A percentile compares a stretch with the other conserved stretches of the same genome.
phyloP scores from a whole-genome alignment of 176 grass and related monocot species.

The Saccharum officinarum region DNA sequence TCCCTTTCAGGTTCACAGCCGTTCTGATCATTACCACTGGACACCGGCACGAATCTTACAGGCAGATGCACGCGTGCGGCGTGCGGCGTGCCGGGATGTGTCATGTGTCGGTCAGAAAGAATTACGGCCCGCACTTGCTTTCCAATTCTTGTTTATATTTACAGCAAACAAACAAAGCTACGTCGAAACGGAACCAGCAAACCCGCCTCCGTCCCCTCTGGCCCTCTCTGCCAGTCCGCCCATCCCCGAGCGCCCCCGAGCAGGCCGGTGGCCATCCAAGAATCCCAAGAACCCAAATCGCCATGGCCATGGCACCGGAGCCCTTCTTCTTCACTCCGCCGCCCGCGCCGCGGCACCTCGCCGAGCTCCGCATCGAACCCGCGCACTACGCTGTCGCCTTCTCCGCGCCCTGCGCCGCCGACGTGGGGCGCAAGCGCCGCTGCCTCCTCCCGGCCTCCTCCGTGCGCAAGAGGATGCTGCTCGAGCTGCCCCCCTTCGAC shows the following conservation, averaged over 20 bases:
- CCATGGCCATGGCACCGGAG: constrained; percentile 11
- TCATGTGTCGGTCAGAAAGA: too few species aligned
- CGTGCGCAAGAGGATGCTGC: constrained; percentile 37
- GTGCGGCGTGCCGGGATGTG: too few species aligned
- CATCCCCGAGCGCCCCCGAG: background rate
- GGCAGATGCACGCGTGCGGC: too few species aligned
- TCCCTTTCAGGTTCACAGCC: too few species aligned
- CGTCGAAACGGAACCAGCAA: background rate
- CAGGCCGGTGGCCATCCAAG: background rate
- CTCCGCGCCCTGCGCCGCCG: constrained; percentile 31
- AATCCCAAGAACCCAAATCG: background rate
- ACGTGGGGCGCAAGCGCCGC: constrained; percentile 24
- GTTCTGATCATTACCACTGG: too few species aligned
- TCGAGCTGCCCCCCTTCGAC: constrained; percentile 29
- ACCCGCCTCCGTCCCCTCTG: background rate
- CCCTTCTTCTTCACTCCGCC: background rate
- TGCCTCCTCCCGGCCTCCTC: constrained; percentile 30
- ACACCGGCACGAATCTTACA: too few species aligned
- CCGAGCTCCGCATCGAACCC: constrained; percentile 36
- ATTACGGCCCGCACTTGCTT: too few species aligned
- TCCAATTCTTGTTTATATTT: too few species aligned
- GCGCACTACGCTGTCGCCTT: constrained; percentile 23
- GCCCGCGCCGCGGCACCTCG: constrained; percentile 27
- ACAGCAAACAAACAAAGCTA: too few species aligned
- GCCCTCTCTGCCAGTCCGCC: too few species aligned